Evolutionary conservation across 129 eudicot genomes (phyloP), one percentile per base, ranked within the genome.

Genomic region (Lactuca saligna): DNA sequence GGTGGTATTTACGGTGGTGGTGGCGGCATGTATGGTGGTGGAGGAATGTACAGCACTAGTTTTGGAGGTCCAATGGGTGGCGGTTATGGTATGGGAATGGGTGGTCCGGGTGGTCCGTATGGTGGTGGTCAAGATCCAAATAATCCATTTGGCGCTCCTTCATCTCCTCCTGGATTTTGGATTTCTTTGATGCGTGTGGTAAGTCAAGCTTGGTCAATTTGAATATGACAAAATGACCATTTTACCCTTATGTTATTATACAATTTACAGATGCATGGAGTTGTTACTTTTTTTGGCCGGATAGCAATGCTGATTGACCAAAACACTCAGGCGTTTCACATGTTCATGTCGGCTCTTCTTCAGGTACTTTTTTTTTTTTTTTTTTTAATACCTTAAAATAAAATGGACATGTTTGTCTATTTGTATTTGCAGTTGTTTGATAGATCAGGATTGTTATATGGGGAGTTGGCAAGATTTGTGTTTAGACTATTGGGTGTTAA

Each of bases 131-230:
- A 88, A 59, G 98, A 93, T 81, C 98, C 98, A 56, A 93, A 93
- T 70, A 86, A 87, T 73, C 98, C 98, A 62, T 88, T 70, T 73
- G 90, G 96, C 37, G 82, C 81, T 48, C 98, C 98, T 17, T 54
- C 98, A 69, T 75, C 85, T 14, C 98, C 98, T 55, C 98, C 98
- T 31, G 85, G 92, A n/a, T 93, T 93, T 75, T 93, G 98, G 98
- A 72, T 93, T 67, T 93, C 98, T 20, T 76, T 93, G 48, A 82
- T 93, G 87, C 91, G 85, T 34, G 98, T 93, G 90, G 98, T 93
- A 81, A 86, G 92, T 54, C 17, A 7, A 25, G 29, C 29, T 25
- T 25, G 29, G 29, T 25, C 29, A 25, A 25, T 25, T 25, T 0
- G 31, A 50, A 11, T 54, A 15, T 25, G 29, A 25, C 29, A 25